Percentiles rank a stretch among this genome's conserved stretches.
Conservation (phyloP, 305 asterid species). For the Ilex paraguariensis region DNA sequence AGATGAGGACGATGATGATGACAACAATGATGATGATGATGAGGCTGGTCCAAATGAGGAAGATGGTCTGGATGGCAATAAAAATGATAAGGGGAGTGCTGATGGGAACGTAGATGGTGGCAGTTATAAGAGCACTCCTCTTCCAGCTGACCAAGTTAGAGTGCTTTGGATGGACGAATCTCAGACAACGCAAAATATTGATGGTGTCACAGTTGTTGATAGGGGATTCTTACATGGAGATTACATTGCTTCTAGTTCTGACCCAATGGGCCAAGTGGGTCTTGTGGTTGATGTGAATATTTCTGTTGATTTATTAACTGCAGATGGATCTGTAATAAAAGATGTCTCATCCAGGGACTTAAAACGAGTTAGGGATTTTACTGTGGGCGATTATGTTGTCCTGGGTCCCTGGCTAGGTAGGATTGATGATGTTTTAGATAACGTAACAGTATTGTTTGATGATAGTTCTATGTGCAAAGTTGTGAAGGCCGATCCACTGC, state of each 20-base stretch:
- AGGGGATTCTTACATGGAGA: constrained; percentile 94
- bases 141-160: constrained; percentile 72
- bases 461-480: constrained; percentile 96
- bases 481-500: constrained; percentile 78
- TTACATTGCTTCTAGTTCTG: constrained; percentile 81
- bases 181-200: constrained; percentile 52
- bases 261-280: constrained; percentile 92
- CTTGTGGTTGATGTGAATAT: constrained; percentile 71
- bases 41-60: constrained; percentile 31
- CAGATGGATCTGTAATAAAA: constrained; percentile 51
- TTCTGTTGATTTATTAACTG: constrained; percentile 56
- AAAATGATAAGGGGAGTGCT: constrained; percentile 31
- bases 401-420: constrained; percentile 98
- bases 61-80: constrained; percentile 24
- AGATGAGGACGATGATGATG: constrained; percentile 49
- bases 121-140: constrained; percentile 42
- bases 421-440: constrained; percentile 82
- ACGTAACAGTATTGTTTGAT: constrained; percentile 85
- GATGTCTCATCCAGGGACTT: constrained; percentile 55
- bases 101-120: constrained; percentile 27
- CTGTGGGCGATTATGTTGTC: constrained; percentile 91
- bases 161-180: constrained; percentile 85
- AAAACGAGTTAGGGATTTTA: constrained; percentile 76
- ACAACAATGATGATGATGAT: constrained; percentile 7
- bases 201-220: constrained; percentile 66